Percentiles rank a stretch among this genome's conserved stretches.
Conservation (phyloP, 495 filamentous ascomycete genomes). For the Tuber aestivum region DNA sequence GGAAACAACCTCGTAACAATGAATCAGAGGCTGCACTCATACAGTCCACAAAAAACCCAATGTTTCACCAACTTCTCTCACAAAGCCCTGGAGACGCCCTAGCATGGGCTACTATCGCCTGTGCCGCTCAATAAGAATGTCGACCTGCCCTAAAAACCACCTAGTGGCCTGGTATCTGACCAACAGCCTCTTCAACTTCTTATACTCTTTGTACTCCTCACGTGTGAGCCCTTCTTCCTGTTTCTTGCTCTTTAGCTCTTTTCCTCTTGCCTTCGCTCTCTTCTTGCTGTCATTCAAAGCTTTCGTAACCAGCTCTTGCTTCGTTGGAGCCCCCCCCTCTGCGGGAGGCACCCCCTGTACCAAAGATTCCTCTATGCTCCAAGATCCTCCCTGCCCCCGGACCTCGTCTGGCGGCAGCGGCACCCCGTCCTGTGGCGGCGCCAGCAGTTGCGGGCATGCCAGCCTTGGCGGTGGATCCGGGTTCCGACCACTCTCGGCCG, state of each 20-base stretch:
- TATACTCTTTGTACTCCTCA: background rate
- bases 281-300: background rate
- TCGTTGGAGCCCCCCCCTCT: background rate
- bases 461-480: background rate
- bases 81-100: background rate
- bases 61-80: background rate
- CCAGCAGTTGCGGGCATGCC: background rate
- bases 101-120: background rate
- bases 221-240: background rate
- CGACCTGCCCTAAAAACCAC: background rate
- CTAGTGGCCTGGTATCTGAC: background rate
- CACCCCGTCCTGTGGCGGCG: background rate
- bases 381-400: background rate
- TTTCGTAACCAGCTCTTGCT: background rate
- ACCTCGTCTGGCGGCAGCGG: background rate
- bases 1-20: background rate
- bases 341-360: background rate
- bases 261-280: background rate
- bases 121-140: background rate
- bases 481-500: background rate
- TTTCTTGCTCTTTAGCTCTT: background rate
- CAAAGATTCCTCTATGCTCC: background rate
- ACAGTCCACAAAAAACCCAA: background rate
- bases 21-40: background rate
- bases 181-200: background rate